Base-by-base conservation (phyloP, 2,329 filamentous ascomycete species). In the Cytospora piceae region DNA sequence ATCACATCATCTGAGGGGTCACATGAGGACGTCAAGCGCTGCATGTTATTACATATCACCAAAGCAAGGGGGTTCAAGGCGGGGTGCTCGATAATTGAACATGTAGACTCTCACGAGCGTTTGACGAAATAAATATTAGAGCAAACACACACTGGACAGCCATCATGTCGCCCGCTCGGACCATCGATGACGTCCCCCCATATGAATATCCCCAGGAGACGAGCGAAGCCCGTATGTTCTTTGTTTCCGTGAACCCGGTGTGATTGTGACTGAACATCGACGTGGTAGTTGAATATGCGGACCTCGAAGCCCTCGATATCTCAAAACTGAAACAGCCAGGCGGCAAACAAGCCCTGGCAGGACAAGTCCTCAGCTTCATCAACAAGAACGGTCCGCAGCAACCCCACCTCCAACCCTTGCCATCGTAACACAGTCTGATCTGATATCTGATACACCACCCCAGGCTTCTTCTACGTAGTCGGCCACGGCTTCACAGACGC, bases 401-500 rank as follows among this genome's bases (percentile, higher is more conserved):
- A 31, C 4, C 17, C 20, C 20, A 5, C 24, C 14, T 11, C 12
- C 4, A 17, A 22, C 11, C 20, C 7, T 31, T 2, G 6, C 17
- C 32, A 17, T 8, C 17, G 32, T 3, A 12, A 11, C 20, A 3
- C 27, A 34, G 3, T 5, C 58, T 69, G n/a, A 70, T 34, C 39
- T 29, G 39, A 20, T 39, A 7, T 1, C 27, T 29, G 27, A 29
- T 29, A 29, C 7, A 14, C 15, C 20, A 32, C 9, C 9, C 12
- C 31, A 69, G 71, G 71, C 5, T 72, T 72, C 65, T 72, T 72
- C 63, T 72, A 72, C 29, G 70, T 74, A 15, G 61, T 70, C 54
- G 72, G 72, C 49, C 69, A 70, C 17, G 59, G 56, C 20, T 65
- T 68, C 52, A 66, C 29, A 46, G 63, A 68, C n/a, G 59, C 51